A percentile compares a stretch with the other conserved stretches of the same genome.
These are phyloP conservation scores for Fusarium oxysporum DNA, from an alignment of 2,329 filamentous ascomycete genomes.

Conservation along the genomic window DNA sequence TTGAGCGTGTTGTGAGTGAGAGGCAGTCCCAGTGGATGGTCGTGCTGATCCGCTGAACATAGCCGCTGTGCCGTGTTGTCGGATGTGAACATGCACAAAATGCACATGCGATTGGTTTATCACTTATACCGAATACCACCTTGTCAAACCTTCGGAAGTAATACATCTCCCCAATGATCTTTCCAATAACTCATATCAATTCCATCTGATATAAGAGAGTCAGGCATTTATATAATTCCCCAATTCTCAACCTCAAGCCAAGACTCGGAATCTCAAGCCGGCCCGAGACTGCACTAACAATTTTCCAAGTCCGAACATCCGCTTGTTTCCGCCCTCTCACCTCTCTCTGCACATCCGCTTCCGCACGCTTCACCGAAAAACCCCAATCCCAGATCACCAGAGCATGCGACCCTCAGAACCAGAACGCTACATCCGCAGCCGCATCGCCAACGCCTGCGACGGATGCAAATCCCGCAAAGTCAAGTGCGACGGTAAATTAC, in stretches of 20 bases:
- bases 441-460: slow-evolving; percentile 66
- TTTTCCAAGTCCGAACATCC: slow-evolving; percentile 26
- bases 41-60: not conserved
- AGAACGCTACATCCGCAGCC: slow-evolving; percentile 53
- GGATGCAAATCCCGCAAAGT: slow-evolving; percentile 66
- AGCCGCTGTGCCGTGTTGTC: slow-evolving; percentile 1
- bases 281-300: slow-evolving; percentile 37
- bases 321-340: slow-evolving; percentile 23
- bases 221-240: not conserved
- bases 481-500: slow-evolving; percentile 66
- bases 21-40: not conserved
- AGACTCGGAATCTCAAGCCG: slow-evolving; percentile 17
- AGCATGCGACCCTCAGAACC: slow-evolving; percentile 35
- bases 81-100: not conserved
- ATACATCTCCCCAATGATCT: no score
- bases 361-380: slow-evolving; percentile 20
- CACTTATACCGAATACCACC: not conserved
- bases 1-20: not conserved
- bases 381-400: not conserved
- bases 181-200: not conserved
- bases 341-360: slow-evolving; percentile 19
- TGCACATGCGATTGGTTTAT: not conserved
- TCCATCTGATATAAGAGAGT: fast-evolving
- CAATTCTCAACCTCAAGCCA: not conserved
- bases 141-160: not conserved